phyloP scores from a whole-genome alignment of 257 asterid genomes.

The Solanum commersonii region DNA sequence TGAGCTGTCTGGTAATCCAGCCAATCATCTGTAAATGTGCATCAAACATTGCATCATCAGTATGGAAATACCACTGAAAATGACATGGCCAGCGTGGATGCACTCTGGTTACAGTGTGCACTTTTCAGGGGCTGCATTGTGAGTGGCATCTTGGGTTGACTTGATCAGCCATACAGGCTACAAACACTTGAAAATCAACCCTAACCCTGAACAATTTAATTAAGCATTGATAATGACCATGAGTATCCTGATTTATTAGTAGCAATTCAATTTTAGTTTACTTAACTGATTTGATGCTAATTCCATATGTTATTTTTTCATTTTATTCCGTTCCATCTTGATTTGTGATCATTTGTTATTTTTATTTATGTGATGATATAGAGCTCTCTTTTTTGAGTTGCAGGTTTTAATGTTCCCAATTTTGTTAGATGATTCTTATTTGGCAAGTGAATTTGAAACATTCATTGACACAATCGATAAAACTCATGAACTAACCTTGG shows the following conservation, averaged over 20 bases:
- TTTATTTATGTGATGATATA: neutral
- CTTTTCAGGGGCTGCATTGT: neutral
- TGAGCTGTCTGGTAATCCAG: neutral
- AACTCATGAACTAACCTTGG: constrained; percentile 77
- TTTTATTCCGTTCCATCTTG: neutral
- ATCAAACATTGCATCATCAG: neutral
- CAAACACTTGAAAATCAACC: neutral
- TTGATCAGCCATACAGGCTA: neutral
- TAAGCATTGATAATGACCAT: neutral
- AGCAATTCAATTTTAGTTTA: neutral
- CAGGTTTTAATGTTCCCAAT: constrained; percentile 87
- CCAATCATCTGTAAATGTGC: neutral
- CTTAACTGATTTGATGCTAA: neutral
- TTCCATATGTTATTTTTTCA: neutral
- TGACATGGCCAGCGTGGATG: neutral
- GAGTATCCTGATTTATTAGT: neutral
- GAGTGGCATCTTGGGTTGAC: neutral
- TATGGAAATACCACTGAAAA: neutral
- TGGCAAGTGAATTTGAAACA: constrained; percentile 64
- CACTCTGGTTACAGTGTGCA: neutral
- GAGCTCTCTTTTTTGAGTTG: neutral
- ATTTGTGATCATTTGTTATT: neutral
- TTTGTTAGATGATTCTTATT: constrained; percentile 69
- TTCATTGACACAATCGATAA: constrained; percentile 84
- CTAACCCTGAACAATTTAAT: neutral